A percentile compares a stretch with the other conserved stretches of the same genome.
Conservation (phyloP, 306 rosid genomes). For the Prunus dulcis region DNA sequence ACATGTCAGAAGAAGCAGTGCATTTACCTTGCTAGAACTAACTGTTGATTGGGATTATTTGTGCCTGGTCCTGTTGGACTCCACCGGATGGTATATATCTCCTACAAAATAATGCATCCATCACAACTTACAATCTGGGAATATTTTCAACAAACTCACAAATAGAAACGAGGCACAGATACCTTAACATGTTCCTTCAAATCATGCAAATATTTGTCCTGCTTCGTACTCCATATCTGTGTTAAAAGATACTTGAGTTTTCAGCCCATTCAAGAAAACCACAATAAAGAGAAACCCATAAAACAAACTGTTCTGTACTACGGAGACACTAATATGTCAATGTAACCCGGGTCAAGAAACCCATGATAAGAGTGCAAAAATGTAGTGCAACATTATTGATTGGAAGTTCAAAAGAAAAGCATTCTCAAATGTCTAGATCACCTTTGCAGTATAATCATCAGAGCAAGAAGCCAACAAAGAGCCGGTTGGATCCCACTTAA, state of each 20-base stretch:
- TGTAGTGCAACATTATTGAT: background rate
- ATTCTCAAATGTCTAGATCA: constrained; percentile 8
- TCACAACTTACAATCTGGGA: constrained; percentile 6
- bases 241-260: constrained; percentile 2
- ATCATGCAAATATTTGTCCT: constrained; percentile 50
- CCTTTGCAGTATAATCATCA: constrained; percentile 63
- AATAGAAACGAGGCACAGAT: background rate
- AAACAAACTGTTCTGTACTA: background rate
- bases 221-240: constrained; percentile 65
- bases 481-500: constrained; percentile 74
- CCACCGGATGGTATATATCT: constrained; percentile 70
- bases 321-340: background rate
- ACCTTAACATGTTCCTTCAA: constrained; percentile 63
- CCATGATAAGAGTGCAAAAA: background rate
- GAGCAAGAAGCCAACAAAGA: constrained; percentile 68
- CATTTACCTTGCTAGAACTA: constrained; percentile 55
- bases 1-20: background rate
- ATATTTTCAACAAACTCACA: background rate
- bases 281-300: background rate
- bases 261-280: background rate
- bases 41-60: constrained; percentile 45
- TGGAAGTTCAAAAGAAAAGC: background rate
- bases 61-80: constrained; percentile 65
- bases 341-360: background rate
- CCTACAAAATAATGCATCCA: constrained; percentile 29